phyloP scores from a whole-genome alignment of 306 rosid species.

The Prinsepia uniflora region DNA sequence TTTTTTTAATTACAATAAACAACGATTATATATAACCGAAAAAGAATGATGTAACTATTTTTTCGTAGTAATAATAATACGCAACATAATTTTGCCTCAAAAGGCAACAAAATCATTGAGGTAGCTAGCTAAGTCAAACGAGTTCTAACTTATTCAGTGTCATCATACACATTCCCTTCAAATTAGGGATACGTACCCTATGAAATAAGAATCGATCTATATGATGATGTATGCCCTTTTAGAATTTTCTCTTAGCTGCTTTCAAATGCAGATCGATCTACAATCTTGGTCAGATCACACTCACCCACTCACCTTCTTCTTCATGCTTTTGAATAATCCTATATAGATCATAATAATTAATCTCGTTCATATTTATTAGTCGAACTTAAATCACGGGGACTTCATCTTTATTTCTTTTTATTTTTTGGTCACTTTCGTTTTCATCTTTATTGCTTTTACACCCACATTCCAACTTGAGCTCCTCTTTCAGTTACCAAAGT shows the following conservation, averaged over 20 bases:
- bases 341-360: neutral
- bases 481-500: conserved; percentile 13
- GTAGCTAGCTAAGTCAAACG: conserved; percentile 37
- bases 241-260: neutral
- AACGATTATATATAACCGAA: too few species aligned
- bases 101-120: conserved; percentile 18
- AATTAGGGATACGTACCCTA: conserved; percentile 22
- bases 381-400: conserved; percentile 20
- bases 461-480: conserved; percentile 22
- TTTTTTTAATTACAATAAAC: too few species aligned
- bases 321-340: conserved; percentile 17
- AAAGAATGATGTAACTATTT: too few species aligned
- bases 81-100: conserved; percentile 35
- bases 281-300: too few species aligned
- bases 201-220: too few species aligned
- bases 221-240: neutral
- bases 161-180: conserved; percentile 33
- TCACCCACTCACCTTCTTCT: neutral
- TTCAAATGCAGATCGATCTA: too few species aligned
- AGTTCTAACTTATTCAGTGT: conserved; percentile 32
- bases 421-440: too few species aligned
- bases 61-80: neutral
- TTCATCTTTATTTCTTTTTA: too few species aligned
- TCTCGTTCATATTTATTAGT: conserved; percentile 9
- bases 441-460: conserved; percentile 23